These are phyloP conservation scores for Exophiala mesophila DNA, from an alignment of 2,329 filamentous ascomycete genomes.

Conservation along the genomic window DNA sequence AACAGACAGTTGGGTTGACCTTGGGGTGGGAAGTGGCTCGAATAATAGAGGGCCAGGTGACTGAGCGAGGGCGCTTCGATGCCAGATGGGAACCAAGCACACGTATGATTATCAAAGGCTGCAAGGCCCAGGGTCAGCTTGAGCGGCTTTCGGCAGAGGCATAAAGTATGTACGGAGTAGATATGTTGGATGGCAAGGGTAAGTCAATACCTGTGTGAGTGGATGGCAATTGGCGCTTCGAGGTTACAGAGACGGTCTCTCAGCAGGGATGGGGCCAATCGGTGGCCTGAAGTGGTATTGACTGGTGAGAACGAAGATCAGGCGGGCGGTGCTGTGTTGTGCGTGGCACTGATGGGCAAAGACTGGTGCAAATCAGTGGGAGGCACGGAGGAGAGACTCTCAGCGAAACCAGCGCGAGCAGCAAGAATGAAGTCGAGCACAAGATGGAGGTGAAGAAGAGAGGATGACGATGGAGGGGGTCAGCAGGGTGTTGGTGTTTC, in stretches of 20 bases:
- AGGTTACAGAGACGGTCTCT: slow-evolving; percentile 17
- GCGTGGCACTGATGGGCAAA: too few species aligned
- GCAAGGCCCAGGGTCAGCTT: background rate
- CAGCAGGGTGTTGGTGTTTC: too few species aligned
- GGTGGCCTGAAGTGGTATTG: background rate
- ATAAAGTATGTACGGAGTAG: background rate
- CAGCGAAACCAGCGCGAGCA: slow-evolving; percentile 28
- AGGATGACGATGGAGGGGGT: too few species aligned
- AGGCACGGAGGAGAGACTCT: slow-evolving; percentile 16
- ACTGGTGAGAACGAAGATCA: slow-evolving; percentile 2
- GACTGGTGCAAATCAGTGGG: too few species aligned
- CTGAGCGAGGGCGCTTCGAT: slow-evolving; percentile 18
- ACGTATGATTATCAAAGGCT: too few species aligned
- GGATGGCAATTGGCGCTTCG: slow-evolving; percentile 22
- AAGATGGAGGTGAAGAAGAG: too few species aligned
- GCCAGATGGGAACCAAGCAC: too few species aligned
- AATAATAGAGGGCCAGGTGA: slow-evolving; percentile 11
- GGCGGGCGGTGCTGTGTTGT: slow-evolving; percentile 3
- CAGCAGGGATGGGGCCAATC: background rate
- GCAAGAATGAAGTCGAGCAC: too few species aligned
- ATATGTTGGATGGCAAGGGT: too few species aligned
- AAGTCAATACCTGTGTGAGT: too few species aligned
- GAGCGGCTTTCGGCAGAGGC: background rate
- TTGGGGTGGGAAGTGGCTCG: slow-evolving; percentile 10
- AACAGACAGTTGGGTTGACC: slow-evolving; percentile 8